Percentiles rank a stretch among this genome's conserved stretches.
Conservation (phyloP, 331 rosid species). For the Malus hybrid region DNA sequence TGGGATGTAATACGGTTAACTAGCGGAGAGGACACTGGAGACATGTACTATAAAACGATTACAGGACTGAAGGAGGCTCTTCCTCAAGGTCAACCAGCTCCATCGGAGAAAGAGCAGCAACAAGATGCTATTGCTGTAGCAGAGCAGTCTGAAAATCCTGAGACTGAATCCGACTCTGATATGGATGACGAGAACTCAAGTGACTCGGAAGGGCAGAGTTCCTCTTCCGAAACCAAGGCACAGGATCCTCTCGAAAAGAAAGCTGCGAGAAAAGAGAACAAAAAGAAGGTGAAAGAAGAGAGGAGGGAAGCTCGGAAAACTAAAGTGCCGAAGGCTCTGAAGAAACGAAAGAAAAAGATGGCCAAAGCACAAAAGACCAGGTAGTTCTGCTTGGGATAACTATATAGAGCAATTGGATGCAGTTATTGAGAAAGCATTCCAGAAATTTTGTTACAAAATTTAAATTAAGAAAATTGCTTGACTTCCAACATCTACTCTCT, state of each 20-base stretch:
- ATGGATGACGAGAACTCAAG: constrained; percentile 26
- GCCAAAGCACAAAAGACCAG: constrained; percentile 60
- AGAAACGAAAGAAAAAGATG: constrained; percentile 71
- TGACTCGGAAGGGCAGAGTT: constrained; percentile 41
- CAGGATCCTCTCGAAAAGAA: constrained; percentile 53
- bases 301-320: constrained; percentile 72
- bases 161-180: constrained; percentile 19
- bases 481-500: too few relatives aligned
- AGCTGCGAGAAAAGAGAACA: constrained; percentile 80
- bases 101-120: constrained; percentile 13
- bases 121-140: constrained; percentile 3
- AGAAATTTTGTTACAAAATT: too few relatives aligned
- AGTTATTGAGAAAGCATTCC: too few relatives aligned
- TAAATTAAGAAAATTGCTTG: too few relatives aligned
- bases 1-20: constrained; percentile 58
- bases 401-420: neutral
- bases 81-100: constrained; percentile 20
- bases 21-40: constrained; percentile 66
- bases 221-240: constrained; percentile 26
- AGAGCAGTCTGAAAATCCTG: neutral
- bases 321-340: constrained; percentile 74
- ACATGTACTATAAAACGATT: constrained; percentile 65
- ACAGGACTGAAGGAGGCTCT: constrained; percentile 71
- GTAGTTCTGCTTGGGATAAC: neutral
- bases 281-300: constrained; percentile 85